phyloP scores from a whole-genome alignment of 78 protist species.

The Emiliania huxleyi region DNA sequence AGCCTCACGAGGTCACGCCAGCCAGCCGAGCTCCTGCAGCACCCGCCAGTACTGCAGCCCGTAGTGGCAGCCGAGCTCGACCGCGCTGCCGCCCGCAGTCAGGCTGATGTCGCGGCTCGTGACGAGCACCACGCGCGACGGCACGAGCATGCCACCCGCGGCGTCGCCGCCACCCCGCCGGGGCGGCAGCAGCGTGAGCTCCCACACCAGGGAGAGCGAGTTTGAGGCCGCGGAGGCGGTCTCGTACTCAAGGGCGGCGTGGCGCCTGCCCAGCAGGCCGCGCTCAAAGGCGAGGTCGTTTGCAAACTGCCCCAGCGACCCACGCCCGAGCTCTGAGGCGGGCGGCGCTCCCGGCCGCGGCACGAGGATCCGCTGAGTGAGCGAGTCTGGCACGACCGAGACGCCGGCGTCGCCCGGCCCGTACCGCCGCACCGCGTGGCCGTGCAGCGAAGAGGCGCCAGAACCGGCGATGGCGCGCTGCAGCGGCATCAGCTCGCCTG shows the following conservation, averaged over 20 bases:
- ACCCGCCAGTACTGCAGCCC: neutral
- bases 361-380: neutral
- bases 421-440: neutral
- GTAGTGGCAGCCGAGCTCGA: neutral
- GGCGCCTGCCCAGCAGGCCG: neutral
- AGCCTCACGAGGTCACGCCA: too few species aligned
- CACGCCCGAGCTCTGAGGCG: neutral
- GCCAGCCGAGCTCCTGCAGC: neutral
- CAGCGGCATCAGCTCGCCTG: neutral
- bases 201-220: neutral
- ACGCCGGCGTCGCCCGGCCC: neutral
- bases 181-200: neutral
- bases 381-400: neutral
- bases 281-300: neutral
- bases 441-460: neutral
- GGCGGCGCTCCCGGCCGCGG: neutral
- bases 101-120: neutral
- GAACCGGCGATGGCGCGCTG: neutral
- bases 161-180: neutral
- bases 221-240: neutral
- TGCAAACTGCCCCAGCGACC: neutral
- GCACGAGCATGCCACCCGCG: neutral
- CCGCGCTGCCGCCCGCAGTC: neutral
- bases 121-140: neutral
- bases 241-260: neutral